A percentile compares a stretch with the other conserved stretches of the same genome.
Evolutionary conservation across 169 alveolate species (phyloP).

Genomic region (Cryptosporidium ryanae): DNA sequence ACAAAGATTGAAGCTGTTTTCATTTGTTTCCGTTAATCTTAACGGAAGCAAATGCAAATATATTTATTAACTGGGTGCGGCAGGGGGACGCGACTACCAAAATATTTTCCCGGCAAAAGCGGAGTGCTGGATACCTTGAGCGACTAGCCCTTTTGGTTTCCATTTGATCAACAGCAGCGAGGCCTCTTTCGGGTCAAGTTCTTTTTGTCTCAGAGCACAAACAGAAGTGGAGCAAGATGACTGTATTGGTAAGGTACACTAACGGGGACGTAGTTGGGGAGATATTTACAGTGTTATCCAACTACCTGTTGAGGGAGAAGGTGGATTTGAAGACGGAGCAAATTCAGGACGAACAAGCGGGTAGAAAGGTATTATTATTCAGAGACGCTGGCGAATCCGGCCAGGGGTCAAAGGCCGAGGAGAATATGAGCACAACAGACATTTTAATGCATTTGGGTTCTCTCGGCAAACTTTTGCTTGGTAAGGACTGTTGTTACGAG

Average conservation of each 20-base stretch:
- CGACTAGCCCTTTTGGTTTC: too few species aligned
- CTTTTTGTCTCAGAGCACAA: neutral
- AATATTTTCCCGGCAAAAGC: too few species aligned
- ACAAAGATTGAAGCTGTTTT: too few species aligned
- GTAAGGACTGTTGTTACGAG: constrained; percentile 3
- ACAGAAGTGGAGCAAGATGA: neutral
- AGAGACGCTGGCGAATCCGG: neutral
- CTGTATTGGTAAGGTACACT: constrained; percentile 8
- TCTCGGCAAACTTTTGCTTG: constrained; percentile 1
- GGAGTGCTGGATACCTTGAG: too few species aligned
- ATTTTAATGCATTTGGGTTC: constrained; percentile 40
- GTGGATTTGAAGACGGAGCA: constrained; percentile 6
- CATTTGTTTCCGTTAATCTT: too few species aligned
- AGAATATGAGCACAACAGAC: neutral
- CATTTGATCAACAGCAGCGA: too few species aligned
- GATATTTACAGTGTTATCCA: neutral
- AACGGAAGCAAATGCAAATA: too few species aligned
- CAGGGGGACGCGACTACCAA: too few species aligned
- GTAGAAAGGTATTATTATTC: neutral
- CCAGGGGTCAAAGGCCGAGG: neutral
- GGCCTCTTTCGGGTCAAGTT: too few species aligned
- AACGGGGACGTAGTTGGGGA: neutral
- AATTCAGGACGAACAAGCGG: neutral
- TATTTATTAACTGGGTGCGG: too few species aligned
- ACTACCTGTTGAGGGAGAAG: constrained; percentile 15